These are phyloP conservation scores for Fomes fomentarius DNA, from an alignment of 1,284 basidiomycete species.

Conservation along the genomic window DNA sequence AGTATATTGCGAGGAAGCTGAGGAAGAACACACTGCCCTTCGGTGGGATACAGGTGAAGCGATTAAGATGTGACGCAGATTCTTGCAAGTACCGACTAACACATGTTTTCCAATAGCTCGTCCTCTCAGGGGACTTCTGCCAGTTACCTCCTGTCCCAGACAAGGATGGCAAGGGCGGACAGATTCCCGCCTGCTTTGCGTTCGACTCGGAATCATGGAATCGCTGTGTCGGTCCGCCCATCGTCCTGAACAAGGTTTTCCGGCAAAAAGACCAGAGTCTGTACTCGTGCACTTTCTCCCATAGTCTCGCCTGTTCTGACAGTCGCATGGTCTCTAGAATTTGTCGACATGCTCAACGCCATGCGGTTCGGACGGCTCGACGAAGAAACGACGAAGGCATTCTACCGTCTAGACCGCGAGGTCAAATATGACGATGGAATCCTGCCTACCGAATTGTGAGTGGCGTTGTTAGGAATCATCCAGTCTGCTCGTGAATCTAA, in stretches of 20 bases:
- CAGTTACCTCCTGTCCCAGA: conserved; percentile 78
- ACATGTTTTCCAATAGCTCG: conserved; percentile 48
- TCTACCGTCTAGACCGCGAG: conserved; percentile 60
- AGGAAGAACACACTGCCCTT: conserved; percentile 57
- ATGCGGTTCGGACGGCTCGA: conserved; percentile 66
- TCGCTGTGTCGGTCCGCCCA: conserved; percentile 41
- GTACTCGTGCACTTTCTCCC: conserved; percentile 12
- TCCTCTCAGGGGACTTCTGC: conserved; percentile 81
- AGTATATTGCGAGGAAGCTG: conserved; percentile 53
- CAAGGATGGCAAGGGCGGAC: conserved; percentile 32
- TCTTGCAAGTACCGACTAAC: neutral
- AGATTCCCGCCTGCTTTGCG: conserved; percentile 50
- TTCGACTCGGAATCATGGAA: conserved; percentile 74
- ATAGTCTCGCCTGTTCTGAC: neutral
- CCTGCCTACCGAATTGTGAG: conserved; percentile 81
- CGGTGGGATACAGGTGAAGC: conserved; percentile 72
- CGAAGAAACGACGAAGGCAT: conserved; percentile 50
- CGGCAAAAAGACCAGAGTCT: conserved; percentile 58
- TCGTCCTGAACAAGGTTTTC: conserved; percentile 43
- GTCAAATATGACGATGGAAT: conserved; percentile 75
- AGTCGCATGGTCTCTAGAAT: conserved; percentile 38
- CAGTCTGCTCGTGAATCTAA: too few species aligned
- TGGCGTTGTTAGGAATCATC: too few species aligned
- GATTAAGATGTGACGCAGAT: too few species aligned
- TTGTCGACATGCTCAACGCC: conserved; percentile 74